Evolutionary conservation across 2,329 filamentous ascomycete species (phyloP).

Genomic region (Bipolaris bicolor): DNA sequence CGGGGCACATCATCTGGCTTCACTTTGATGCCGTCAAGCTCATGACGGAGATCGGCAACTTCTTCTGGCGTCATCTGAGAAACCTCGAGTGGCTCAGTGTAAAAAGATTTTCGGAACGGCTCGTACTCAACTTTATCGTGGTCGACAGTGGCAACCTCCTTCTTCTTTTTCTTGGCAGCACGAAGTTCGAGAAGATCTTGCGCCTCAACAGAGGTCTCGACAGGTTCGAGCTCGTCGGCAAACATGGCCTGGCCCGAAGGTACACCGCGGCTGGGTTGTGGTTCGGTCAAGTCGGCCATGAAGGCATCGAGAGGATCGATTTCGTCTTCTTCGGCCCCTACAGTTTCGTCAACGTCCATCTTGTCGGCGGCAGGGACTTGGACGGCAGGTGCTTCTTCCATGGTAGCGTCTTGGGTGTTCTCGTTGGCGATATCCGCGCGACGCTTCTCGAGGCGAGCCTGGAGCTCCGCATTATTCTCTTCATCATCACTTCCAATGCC

Average conservation of each 20-base stretch:
- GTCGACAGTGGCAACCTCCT: conserved; percentile 87
- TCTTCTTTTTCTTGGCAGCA: conserved; percentile 82
- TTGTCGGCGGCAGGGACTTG: conserved; percentile 45
- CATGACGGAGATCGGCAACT: conserved; percentile 77
- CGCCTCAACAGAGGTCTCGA: conserved; percentile 66
- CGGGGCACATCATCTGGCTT: conserved; percentile 77
- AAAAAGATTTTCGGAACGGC: conserved; percentile 91
- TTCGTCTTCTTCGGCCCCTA: conserved; percentile 67
- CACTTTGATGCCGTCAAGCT: conserved; percentile 95
- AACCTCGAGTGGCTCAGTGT: conserved; percentile 86
- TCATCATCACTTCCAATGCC: conserved; percentile 87
- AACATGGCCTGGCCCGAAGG: conserved; percentile 85
- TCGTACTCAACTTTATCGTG: conserved; percentile 86
- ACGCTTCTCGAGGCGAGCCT: conserved; percentile 76
- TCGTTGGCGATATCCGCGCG: conserved; percentile 67
- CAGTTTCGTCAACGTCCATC: conserved; percentile 63
- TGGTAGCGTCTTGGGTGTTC: conserved; percentile 57
- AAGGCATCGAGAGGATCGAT: conserved; percentile 95
- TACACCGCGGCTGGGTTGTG: conserved; percentile 52
- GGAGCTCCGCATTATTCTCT: conserved; percentile 80
- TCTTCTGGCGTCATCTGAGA: conserved; percentile 84
- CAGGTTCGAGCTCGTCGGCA: conserved; percentile 78
- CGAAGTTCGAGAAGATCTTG: conserved; percentile 59
- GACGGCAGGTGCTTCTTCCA: conserved; percentile 49
- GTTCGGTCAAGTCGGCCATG: conserved; percentile 71